Percentiles rank a stretch among this genome's conserved stretches.
phyloP scores from a whole-genome alignment of 495 filamentous ascomycete genomes.

The Trichoderma erinaceum region DNA sequence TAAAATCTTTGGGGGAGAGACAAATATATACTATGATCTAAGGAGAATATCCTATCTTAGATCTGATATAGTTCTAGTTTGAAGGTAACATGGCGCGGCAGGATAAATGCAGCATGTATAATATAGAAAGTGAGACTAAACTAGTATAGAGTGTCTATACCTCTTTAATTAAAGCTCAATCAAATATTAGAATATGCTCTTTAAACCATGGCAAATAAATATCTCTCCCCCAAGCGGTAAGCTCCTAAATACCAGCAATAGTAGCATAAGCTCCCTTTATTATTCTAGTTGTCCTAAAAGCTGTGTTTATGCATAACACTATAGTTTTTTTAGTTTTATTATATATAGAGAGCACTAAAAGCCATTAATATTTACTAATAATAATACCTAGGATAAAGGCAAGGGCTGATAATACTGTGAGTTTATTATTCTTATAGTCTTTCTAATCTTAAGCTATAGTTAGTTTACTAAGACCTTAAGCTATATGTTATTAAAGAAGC shows the following conservation, averaged over 20 bases:
- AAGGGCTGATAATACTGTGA: constrained; percentile 14
- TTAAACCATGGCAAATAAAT: constrained; percentile 18
- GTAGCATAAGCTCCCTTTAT: constrained; percentile 14
- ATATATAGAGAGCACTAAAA: constrained; percentile 18
- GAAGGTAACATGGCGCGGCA: no score
- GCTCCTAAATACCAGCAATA: constrained; percentile 14
- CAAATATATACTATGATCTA: no score
- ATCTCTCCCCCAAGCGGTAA: constrained; percentile 17
- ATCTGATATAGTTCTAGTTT: no score
- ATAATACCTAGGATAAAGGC: constrained; percentile 19
- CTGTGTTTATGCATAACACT: background rate
- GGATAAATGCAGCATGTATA: no score
- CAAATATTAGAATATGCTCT: constrained; percentile 14
- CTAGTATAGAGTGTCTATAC: no score
- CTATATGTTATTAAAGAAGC: no score
- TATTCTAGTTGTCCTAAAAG: constrained; percentile 16
- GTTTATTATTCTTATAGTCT: background rate
- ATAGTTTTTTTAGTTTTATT: constrained; percentile 16
- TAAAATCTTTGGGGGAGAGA: no score
- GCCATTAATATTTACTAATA: constrained; percentile 15
- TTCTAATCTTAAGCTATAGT: background rate
- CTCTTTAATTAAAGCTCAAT: constrained; percentile 8
- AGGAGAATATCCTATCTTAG: no score
- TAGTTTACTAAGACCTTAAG: no score
- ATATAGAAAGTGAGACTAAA: no score